Base-by-base conservation (phyloP, 106 monocot species). In the Acanthochlamys bracteata region DNA sequence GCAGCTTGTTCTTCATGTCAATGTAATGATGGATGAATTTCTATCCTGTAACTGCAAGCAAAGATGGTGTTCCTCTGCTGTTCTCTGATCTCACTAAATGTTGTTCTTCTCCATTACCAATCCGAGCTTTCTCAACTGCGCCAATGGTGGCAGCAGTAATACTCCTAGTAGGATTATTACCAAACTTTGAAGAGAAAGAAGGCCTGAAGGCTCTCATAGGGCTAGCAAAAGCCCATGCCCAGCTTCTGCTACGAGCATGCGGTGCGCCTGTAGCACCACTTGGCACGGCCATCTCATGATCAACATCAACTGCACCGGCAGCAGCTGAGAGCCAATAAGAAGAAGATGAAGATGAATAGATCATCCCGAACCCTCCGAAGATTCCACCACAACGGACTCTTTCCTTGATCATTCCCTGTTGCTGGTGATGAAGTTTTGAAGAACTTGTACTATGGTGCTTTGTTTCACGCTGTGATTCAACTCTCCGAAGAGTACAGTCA, bases 211-310 rank as follows among this genome's bases (percentile, higher is more conserved):
- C 86, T 53, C 84, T 69, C 70, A 90, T 90, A 4, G 95, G 90
- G 63, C 86, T 90, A 3, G 90, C 74, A 11, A 90, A 84, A 3
- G 82, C 72, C 83, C 86, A 86, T 3, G 64, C 74, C 96, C 90
- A 88, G 66, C 78, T 72, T 54, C 71, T 69, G 25, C 53, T 74
- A 47, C 71, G 65, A 13, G 64, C 52, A 33, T 60, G 71, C 10
- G 71, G 60, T 10, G 61, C 25, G 20, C 61, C 33, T 33, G 33
- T 41, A 0, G 62, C 66, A 13, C 55, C 66, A 13, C 55, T 25
- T 16, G 67, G 53, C 12, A 42, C 61, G 63, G 21, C 22, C 62
- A 40, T 16, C 26, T 10, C 55, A 39, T 58, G 39, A 25, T 68
- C 67, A n/a, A 58, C 53, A 14, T 68, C 65, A 17, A 7, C 75